Base-by-base conservation (phyloP, 1,139 yeast species). In the Candida gigantensis region DNA sequence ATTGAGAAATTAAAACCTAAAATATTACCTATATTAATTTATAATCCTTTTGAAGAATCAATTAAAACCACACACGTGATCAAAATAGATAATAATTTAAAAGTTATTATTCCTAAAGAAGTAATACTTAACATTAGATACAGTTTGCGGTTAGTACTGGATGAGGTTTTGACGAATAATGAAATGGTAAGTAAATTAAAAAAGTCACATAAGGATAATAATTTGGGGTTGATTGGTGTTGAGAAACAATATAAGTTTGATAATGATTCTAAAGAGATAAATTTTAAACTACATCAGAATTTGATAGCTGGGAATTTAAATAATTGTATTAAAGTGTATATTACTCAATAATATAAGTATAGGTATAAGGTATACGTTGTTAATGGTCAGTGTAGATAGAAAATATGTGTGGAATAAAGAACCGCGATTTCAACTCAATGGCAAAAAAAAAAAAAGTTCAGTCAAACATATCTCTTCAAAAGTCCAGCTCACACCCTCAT, bases 321-420 rank as follows among this genome's bases (percentile, higher is more conserved):
- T 26, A 37, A 39, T 34, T 41, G 46, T 31, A 41, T 44, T 12
- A 39, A 34, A 36, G 32, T 43, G 13, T 43, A 39, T 29, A 32
- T 41, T 5, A 15, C 15, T 24, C 36, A 30, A 26, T 24, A 15
- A 19, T n/a, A n/a, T n/a, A n/a, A n/a, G n/a, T n/a, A n/a, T n/a
- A n/a, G n/a, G n/a, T n/a, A n/a, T n/a, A n/a, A n/a, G 7, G 25
- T 13, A 12, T 18, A 13, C n/a, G n/a, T n/a, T n/a, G n/a, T n/a
- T n/a, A n/a, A n/a, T n/a, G n/a, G n/a, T n/a, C n/a, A n/a, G n/a
- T n/a, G n/a, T n/a, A n/a, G n/a, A n/a, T n/a, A n/a, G n/a, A n/a
- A n/a, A n/a, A n/a, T n/a, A n/a, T n/a, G n/a, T n/a, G n/a, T n/a
- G n/a, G n/a, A n/a, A n/a, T n/a, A n/a, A n/a, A n/a, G n/a, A n/a